Base-by-base conservation (phyloP, 495 filamentous ascomycete genomes). In the Lepraria neglecta region DNA sequence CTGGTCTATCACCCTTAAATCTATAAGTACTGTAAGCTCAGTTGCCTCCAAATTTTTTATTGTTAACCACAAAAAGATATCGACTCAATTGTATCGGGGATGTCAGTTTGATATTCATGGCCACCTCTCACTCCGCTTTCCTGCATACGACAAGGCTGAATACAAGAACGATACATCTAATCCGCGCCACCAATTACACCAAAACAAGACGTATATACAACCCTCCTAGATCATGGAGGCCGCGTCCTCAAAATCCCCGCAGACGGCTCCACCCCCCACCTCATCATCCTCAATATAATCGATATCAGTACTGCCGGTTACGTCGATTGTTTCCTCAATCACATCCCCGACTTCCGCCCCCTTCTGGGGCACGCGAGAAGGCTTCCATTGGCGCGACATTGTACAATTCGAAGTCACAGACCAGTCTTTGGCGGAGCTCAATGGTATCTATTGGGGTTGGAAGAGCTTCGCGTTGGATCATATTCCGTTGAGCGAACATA, bases 401-500 rank as follows among this genome's bases (percentile, higher is more conserved):
- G 46, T 21, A 45, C 38, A 24, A 15, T 40, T 61, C 4, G 44
- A 43, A 27, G 56, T 61, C 17, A 47, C 6, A 47, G 61, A 63
- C 12, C 61, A 63, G 19, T 40, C 61, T n/a, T n/a, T 38, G 38
- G 9, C 38, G 24, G 57, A 61, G 42, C 61, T 61, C 17, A 62
- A 63, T 44, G 61, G 61, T 11, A n/a, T 51, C 30, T 61, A 63
- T 38, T 47, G n/a, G 14, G 61, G 57, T 0, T 63, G 57, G 56
- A 59, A 61, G 61, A 61, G 61, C 31, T 60, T 63, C 35, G 56
- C 58, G 5, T 45, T 59, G 61, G 56, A 60, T 38, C 40, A 63
- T 14, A 61, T 47, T 15, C 55, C 56, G 12, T 9, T 60, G 17
- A 48, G 40, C 56, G 57, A 61, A 27, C 58, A 63, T 19, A 59